phyloP scores from a whole-genome alignment of 1,139 yeast species.

The Ogataea hybrid region DNA sequence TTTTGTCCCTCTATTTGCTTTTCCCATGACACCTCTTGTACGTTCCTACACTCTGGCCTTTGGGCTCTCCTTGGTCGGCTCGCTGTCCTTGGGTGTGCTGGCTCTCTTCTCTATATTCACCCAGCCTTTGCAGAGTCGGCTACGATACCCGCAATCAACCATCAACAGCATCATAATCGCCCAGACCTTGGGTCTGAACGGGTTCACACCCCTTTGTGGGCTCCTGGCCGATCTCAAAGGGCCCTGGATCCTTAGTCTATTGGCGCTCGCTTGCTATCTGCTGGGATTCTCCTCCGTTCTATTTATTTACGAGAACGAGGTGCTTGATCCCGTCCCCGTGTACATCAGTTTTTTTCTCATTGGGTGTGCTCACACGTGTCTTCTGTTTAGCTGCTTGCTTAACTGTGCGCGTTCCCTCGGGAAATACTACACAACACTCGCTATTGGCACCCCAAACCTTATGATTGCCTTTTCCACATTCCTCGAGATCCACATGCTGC shows the following conservation, averaged over 20 bases:
- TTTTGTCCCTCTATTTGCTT: neutral
- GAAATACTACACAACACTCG: constrained; percentile 29
- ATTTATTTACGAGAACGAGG: constrained; percentile 11
- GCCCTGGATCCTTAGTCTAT: constrained; percentile 28
- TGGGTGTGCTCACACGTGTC: constrained; percentile 32
- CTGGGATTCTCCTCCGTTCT: constrained; percentile 26
- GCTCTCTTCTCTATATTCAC: constrained; percentile 32
- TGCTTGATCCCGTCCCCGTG: constrained; percentile 21
- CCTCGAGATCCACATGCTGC: constrained; percentile 26
- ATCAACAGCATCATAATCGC: constrained; percentile 31
- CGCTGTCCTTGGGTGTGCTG: constrained; percentile 30
- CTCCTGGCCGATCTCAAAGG: constrained; percentile 33
- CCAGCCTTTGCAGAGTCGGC: constrained; percentile 26
- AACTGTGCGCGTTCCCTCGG: constrained; percentile 33
- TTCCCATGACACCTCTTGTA: constrained; percentile 12
- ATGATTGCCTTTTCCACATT: constrained; percentile 32
- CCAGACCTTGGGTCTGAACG: constrained; percentile 31
- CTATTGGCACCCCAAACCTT: constrained; percentile 33
- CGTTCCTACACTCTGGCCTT: constrained; percentile 25
- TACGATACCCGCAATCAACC: constrained; percentile 27
- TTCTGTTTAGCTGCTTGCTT: constrained; percentile 30
- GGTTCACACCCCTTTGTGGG: constrained; percentile 31
- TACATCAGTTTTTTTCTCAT: constrained; percentile 30
- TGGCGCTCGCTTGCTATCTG: constrained; percentile 28
- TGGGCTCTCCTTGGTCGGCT: constrained; percentile 27